Evolutionary conservation across 1,139 yeast genomes (phyloP).

Genomic region (Pichia sp.): DNA sequence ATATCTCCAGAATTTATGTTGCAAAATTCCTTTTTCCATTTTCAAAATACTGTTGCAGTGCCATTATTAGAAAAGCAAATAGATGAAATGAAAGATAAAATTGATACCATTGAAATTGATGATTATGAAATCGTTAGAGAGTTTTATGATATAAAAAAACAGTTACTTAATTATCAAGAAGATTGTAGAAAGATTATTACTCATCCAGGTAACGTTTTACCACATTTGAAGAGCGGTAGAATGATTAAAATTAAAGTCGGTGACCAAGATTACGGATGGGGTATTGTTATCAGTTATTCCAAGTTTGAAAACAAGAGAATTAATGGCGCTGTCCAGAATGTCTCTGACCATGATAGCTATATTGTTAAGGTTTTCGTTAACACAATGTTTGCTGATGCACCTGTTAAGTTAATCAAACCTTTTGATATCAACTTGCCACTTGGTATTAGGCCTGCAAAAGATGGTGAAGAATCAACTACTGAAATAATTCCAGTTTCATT

Average conservation of each 20-base stretch:
- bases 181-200: slow-evolving; percentile 83
- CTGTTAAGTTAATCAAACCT: slow-evolving; percentile 63
- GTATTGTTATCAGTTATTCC: slow-evolving; percentile 70
- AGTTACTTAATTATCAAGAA: slow-evolving; percentile 60
- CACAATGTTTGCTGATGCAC: slow-evolving; percentile 72
- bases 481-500: slow-evolving; percentile 83
- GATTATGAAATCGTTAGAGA: slow-evolving; percentile 72
- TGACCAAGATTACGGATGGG: slow-evolving; percentile 82
- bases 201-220: slow-evolving; percentile 82
- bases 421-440: slow-evolving; percentile 73
- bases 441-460: slow-evolving; percentile 78
- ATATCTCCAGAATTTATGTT: slow-evolving; percentile 97
- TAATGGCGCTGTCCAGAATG: slow-evolving; percentile 44
- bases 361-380: slow-evolving; percentile 80
- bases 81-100: slow-evolving; percentile 43
- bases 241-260: slow-evolving; percentile 60
- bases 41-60: slow-evolving; percentile 86
- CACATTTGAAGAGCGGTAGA: slow-evolving; percentile 86
- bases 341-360: slow-evolving; percentile 79
- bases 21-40: slow-evolving; percentile 89
- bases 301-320: slow-evolving; percentile 46
- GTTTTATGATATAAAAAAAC: slow-evolving; percentile 74
- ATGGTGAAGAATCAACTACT: slow-evolving; percentile 65
- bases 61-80: slow-evolving; percentile 73
- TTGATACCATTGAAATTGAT: slow-evolving; percentile 50